phyloP scores from a whole-genome alignment of 768 basidiomycete genomes.

The Mycena rosella region DNA sequence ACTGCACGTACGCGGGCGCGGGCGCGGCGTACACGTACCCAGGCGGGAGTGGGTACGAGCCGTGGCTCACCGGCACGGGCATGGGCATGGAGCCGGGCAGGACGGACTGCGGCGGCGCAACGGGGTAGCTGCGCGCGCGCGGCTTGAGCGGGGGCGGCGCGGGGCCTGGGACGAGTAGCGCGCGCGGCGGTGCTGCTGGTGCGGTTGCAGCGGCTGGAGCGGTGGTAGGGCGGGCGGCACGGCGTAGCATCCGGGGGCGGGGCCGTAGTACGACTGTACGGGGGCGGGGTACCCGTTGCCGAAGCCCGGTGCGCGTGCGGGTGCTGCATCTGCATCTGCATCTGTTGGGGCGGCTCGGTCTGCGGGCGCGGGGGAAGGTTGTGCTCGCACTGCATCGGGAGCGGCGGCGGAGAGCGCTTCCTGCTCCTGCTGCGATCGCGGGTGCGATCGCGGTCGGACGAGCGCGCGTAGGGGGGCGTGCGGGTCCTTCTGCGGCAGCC shows the following conservation, averaged over 20 bases:
- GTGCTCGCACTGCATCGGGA: background rate
- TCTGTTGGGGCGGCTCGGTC: background rate
- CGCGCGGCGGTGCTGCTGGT: conserved; percentile 12
- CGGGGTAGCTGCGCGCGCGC: background rate
- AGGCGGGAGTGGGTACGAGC: background rate
- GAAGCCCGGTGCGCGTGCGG: too few relatives aligned
- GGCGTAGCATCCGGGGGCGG: too few relatives aligned
- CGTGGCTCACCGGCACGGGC: too few relatives aligned
- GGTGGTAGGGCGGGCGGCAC: background rate
- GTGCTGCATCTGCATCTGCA: too few relatives aligned
- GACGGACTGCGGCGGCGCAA: too few relatives aligned
- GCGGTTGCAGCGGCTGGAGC: background rate
- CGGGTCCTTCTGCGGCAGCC: conserved; percentile 13
- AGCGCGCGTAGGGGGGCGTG: background rate
- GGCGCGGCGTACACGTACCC: background rate
- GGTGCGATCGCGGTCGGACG: background rate
- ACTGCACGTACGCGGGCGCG: too few relatives aligned
- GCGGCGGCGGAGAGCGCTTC: conserved; percentile 3
- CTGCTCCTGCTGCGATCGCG: background rate
- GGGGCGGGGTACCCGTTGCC: background rate
- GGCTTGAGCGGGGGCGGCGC: background rate
- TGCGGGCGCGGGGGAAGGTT: background rate
- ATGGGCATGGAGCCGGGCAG: too few relatives aligned
- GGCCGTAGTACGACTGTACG: background rate
- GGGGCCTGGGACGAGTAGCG: conserved; percentile 8